Percentiles rank a stretch among this genome's conserved stretches.
Evolutionary conservation across 805 yeast species (phyloP).

Genomic region (Cyberlindnera mississippiensis): DNA sequence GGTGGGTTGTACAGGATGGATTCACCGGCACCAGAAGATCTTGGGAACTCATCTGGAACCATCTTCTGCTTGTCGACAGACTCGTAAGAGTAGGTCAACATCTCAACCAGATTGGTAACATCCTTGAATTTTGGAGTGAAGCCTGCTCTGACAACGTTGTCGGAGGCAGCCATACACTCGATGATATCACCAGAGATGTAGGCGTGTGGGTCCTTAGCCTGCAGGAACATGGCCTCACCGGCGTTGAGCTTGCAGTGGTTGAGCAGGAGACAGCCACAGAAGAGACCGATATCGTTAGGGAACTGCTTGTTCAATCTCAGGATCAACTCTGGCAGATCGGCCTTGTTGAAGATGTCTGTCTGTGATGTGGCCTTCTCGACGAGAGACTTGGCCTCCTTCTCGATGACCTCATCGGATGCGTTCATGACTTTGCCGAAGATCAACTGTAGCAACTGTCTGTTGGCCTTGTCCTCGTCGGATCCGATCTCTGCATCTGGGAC

Average conservation of each 20-base stretch:
- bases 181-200: conserved; percentile 95
- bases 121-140: conserved; percentile 99
- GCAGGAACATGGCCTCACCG: conserved; percentile 96
- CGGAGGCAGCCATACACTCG: conserved; percentile 99
- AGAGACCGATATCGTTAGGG: conserved; percentile 90
- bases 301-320: conserved; percentile 80
- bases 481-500: conserved; percentile 38
- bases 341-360: conserved; percentile 51
- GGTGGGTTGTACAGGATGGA: conserved; percentile 87
- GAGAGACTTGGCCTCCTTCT: conserved; percentile 54
- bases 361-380: conserved; percentile 58
- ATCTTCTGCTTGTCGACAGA: conserved; percentile 92
- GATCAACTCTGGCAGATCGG: conserved; percentile 66
- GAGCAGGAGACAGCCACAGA: conserved; percentile 90
- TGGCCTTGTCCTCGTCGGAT: conserved; percentile 48
- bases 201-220: conserved; percentile 98
- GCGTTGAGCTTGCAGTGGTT: conserved; percentile 79
- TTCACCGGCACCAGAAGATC: conserved; percentile 64
- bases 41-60: conserved; percentile 48
- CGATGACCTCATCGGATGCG: conserved; percentile 58
- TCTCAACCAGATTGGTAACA: conserved; percentile 80
- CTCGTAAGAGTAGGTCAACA: conserved; percentile 87
- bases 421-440: conserved; percentile 85
- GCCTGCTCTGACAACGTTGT: conserved; percentile 97
- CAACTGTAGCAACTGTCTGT: conserved; percentile 64